Evolutionary conservation across 441 rosid species (phyloP).

Genomic region (Syzygium malaccense): DNA sequence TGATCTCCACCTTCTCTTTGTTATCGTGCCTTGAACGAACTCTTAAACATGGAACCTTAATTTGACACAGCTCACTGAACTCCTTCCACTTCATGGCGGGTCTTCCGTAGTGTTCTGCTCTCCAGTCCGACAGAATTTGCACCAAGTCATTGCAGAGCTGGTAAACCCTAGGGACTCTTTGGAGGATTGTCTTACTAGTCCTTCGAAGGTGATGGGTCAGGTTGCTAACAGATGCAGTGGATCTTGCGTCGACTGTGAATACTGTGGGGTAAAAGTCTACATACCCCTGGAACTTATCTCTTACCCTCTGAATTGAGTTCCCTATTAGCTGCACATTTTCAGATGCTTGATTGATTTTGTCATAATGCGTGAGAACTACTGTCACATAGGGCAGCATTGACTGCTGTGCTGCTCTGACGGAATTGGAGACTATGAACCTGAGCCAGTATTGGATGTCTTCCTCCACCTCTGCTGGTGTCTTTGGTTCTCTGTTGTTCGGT

Average conservation of each 20-base stretch:
- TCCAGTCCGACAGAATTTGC: conserved; percentile 80
- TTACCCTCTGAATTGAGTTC: conserved; percentile 46
- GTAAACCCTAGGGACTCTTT: conserved; percentile 80
- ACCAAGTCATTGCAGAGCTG: conserved; percentile 81
- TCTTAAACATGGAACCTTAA: conserved; percentile 68
- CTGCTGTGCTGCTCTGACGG: conserved; percentile 62
- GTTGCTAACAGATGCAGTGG: conserved; percentile 72
- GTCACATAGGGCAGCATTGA: conserved; percentile 83
- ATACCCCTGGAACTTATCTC: conserved; percentile 69
- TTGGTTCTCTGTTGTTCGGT: conserved; percentile 75
- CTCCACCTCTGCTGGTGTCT: conserved; percentile 71
- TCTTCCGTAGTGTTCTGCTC: conserved; percentile 61
- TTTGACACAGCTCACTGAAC: conserved; percentile 77
- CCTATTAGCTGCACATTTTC: conserved; percentile 49
- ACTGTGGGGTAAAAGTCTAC: conserved; percentile 76
- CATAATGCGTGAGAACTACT: conserved; percentile 72
- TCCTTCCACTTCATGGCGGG: conserved; percentile 94
- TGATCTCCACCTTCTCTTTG: conserved; percentile 55
- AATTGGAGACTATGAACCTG: conserved; percentile 81
- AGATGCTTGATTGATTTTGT: conserved; percentile 58
- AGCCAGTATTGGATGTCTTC: conserved; percentile 94
- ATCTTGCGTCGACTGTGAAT: conserved; percentile 88
- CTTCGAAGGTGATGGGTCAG: conserved; percentile 65
- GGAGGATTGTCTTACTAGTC: conserved; percentile 67
- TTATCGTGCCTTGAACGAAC: conserved; percentile 67